Percentiles rank a stretch among this genome's conserved stretches.
phyloP scores from a whole-genome alignment of 2,329 filamentous ascomycete genomes.

The Aspergillus sp. region DNA sequence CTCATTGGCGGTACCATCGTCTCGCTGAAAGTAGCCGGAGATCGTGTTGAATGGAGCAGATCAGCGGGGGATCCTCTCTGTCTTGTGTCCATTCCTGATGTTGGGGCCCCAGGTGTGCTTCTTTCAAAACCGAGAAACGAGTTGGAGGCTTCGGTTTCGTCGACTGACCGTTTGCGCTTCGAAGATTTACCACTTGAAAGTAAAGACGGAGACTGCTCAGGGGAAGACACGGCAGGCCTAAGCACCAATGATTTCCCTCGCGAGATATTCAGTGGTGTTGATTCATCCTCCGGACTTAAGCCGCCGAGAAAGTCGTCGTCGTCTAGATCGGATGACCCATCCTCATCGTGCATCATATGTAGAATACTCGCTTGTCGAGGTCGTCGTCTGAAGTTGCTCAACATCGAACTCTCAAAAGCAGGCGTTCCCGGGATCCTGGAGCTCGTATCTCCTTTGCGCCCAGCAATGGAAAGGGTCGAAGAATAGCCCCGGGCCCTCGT shows the following conservation, averaged over 20 bases:
- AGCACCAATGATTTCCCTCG: slow-evolving; percentile 33
- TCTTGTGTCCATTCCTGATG: slow-evolving; percentile 3
- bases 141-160: slow-evolving; percentile 29
- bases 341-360: slow-evolving; percentile 45
- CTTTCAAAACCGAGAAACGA: slow-evolving; percentile 22
- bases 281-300: slow-evolving; percentile 46
- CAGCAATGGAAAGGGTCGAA: slow-evolving; percentile 38
- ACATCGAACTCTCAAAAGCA: slow-evolving; percentile 42
- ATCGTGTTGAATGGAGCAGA: slow-evolving; percentile 13
- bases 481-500: slow-evolving; percentile 42
- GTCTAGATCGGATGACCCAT: slow-evolving; percentile 36
- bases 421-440: slow-evolving; percentile 42
- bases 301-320: slow-evolving; percentile 45
- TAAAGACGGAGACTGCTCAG: slow-evolving; percentile 23
- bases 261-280: slow-evolving; percentile 42
- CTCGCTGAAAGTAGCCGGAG: slow-evolving; percentile 31
- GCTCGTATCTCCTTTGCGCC: slow-evolving; percentile 36
- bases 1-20: slow-evolving; percentile 41
- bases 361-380: slow-evolving; percentile 47
- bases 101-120: slow-evolving; percentile 21
- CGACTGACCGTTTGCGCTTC: slow-evolving; percentile 37
- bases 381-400: slow-evolving; percentile 46
- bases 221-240: slow-evolving; percentile 22
- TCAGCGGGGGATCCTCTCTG: slow-evolving; percentile 7
- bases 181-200: slow-evolving; percentile 31